Conservation (phyloP, 2,329 filamentous ascomycete species). For the Aspergillus brasiliensis region DNA sequence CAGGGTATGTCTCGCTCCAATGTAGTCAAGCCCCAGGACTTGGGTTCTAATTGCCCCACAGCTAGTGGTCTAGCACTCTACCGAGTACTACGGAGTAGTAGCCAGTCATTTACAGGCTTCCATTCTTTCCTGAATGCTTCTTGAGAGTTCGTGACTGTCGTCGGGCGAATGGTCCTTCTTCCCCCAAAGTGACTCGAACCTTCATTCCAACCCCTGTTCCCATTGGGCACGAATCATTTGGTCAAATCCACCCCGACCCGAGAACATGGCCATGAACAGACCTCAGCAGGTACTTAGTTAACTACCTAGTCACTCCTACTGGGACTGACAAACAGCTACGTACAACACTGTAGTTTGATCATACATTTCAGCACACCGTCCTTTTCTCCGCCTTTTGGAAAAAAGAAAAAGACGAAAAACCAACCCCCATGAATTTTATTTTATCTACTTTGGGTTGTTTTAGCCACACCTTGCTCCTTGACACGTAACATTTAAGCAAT, state of each 20-base stretch:
- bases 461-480: background rate
- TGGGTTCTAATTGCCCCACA: background rate
- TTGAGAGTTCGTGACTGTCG: background rate
- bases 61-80: too few relatives aligned
- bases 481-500: background rate
- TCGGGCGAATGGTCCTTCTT: background rate
- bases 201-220: constrained; percentile 9
- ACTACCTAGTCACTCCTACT: constrained; percentile 9
- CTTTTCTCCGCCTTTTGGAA: background rate
- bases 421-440: background rate
- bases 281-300: background rate
- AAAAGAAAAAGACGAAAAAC: too few relatives aligned
- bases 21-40: background rate
- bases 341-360: constrained; percentile 8
- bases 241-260: constrained; percentile 10
- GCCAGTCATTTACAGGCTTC: background rate
- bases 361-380: background rate
- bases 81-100: too few relatives aligned
- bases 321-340: constrained; percentile 9
- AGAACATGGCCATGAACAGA: constrained; percentile 1
- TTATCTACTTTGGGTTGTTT: background rate
- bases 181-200: constrained; percentile 1
- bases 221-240: constrained; percentile 18
- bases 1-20: too few relatives aligned
- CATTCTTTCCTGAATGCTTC: constrained; percentile 1